Conservation (phyloP, 164 flowering plant species). For the Brasenia schreberi region DNA sequence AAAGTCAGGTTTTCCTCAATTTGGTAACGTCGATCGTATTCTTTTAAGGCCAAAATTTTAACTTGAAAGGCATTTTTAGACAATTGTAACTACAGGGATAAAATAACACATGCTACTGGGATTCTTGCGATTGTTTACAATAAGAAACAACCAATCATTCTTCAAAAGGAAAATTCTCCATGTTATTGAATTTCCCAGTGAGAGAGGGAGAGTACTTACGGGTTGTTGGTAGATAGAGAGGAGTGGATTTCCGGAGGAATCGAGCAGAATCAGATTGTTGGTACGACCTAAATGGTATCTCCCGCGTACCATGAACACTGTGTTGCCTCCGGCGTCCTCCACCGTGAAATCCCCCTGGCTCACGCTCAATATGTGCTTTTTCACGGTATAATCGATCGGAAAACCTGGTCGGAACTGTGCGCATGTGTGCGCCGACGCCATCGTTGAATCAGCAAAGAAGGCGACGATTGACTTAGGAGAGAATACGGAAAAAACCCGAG, state of each 20-base stretch:
- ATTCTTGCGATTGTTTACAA: background rate
- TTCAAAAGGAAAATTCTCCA: background rate
- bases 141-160: background rate
- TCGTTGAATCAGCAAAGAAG: background rate
- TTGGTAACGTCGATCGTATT: too few species aligned
- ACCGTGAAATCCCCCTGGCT: slow-evolving; percentile 19
- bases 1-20: background rate
- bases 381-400: slow-evolving; percentile 37
- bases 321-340: slow-evolving; percentile 28
- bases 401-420: slow-evolving; percentile 8
- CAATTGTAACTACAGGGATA: too few species aligned
- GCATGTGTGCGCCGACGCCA: slow-evolving; percentile 1
- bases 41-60: too few species aligned
- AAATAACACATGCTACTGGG: too few species aligned
- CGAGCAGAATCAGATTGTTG: slow-evolving; percentile 15
- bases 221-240: slow-evolving; percentile 19
- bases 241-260: slow-evolving; percentile 24
- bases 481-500: too few species aligned
- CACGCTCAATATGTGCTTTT: slow-evolving; percentile 19
- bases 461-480: background rate
- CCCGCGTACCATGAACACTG: slow-evolving; percentile 20
- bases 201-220: slow-evolving; percentile 13
- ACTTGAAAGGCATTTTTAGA: too few species aligned
- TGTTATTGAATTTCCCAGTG: background rate
- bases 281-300: background rate